Evolutionary conservation across 1,284 basidiomycete species (phyloP), one percentile per base, ranked within the genome.

Genomic region (Malassezia globosa): DNA sequence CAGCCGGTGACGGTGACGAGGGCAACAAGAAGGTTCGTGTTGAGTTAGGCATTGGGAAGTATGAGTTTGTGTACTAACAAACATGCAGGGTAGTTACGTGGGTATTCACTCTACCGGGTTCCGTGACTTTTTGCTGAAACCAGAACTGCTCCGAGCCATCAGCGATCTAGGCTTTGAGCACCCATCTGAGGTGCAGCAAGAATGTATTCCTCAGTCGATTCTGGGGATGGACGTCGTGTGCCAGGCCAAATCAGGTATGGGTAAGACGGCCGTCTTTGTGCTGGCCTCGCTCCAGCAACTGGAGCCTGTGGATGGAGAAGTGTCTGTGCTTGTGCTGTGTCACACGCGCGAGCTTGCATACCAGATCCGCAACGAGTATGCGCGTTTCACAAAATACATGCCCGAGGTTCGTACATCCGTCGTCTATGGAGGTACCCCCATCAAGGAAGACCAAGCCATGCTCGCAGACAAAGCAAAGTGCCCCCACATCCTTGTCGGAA

Each of bases 291-390:
- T 99, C 46, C 94, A 99, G 75, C 94, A 99, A 76, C 81, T 99
- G 61, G 94, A 99, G 74, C 90, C 94, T 43, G 87, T 95, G 59
- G 85, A 95, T 66, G 94, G 94, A 72, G 90, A 97, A 75, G 89
- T 97, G 47, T 87, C 87, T 42, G 92, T 96, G 59, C 80, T 99
- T 63, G 89, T 97, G 60, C 81, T 99, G 56, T 99, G 94, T 76
- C 94, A 99, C 78, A 99, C 94, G 31, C 87, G 94, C 65, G 94
- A 99, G 77, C 80, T 99, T 46, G 94, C 94, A 36, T 99, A 89
- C 79, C 94, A 99, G 78, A 99, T 99, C 77, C 89, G 90, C 78
- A 99, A 97, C 78, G 94, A 99, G 77, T 99, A 97, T 77, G 82
- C 84, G 44, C 87, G 94, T 47, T 99, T 99, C 77, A 87, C 87